Evolutionary conservation across 83 land plant genomes (phyloP).

Genomic region (Picea abies): DNA sequence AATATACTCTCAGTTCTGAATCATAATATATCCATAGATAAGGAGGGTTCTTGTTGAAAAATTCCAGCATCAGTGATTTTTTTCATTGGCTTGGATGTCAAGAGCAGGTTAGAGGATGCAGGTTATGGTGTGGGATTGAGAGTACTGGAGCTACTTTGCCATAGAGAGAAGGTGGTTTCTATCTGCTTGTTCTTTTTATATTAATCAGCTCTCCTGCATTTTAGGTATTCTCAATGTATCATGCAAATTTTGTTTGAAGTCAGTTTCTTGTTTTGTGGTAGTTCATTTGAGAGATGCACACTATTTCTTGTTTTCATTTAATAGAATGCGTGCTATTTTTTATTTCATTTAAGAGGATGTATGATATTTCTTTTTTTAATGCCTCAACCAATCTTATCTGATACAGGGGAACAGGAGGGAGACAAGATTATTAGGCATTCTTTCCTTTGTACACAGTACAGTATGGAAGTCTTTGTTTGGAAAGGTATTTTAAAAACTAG

Average conservation of each 20-base stretch:
- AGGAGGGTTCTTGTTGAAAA: background rate
- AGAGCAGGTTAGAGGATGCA: slow-evolving; percentile 89
- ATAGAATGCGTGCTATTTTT: background rate
- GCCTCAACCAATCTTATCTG: background rate
- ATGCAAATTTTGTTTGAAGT: background rate
- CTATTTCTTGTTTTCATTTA: background rate
- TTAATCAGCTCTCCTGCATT: background rate
- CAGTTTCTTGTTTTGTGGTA: background rate
- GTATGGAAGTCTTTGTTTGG: slow-evolving; percentile 97
- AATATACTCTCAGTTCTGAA: background rate
- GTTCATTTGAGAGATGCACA: background rate
- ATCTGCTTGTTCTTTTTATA: background rate
- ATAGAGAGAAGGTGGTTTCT: slow-evolving; percentile 83
- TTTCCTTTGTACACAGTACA: slow-evolving; percentile 95
- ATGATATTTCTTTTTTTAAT: background rate
- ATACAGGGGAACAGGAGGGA: slow-evolving; percentile 93
- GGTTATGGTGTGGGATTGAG: slow-evolving; percentile 97
- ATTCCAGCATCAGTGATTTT: slow-evolving; percentile 3
- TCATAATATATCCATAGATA: background rate
- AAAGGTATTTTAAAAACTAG: slow-evolving; percentile 55
- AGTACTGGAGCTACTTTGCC: slow-evolving; percentile 92
- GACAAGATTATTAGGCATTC: slow-evolving; percentile 80
- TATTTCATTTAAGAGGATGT: background rate
- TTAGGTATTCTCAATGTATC: background rate
- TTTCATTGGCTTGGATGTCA: background rate